Base-by-base conservation (phyloP, 768 basidiomycete genomes). In the Pleurotus cornucopiae region DNA sequence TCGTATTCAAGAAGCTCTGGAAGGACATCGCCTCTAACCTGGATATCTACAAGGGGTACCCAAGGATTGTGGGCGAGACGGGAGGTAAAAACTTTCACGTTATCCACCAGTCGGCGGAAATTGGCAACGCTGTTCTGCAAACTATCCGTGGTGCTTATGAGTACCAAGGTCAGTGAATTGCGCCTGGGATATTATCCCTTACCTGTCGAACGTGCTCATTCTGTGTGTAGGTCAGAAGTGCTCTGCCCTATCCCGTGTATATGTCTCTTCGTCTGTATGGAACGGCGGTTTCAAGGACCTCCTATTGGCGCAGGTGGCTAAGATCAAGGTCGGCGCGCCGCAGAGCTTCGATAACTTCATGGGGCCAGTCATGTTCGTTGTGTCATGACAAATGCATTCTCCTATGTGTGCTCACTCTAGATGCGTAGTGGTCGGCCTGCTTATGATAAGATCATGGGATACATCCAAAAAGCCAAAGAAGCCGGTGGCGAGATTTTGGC, bases 41-140 rank as follows among this genome's bases (percentile, higher is more conserved):
- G 46, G 92, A 98, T 67, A 81, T 76, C 47, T 98, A 98, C 79
- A 83, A 75, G 63, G 77, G 84, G 11, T 98, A 97, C 74, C 97
- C 97, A 0, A 81, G 96, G 66, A 89, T 99, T 60, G 95, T 99
- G 5, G 97, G 97, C 23, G 96, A 98, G 79, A 98, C 96, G 6
- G 94, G 93, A 25, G 96, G 97, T 56, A 99, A 98, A 81, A 99
- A 99, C 79, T 98, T 95, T 79, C 97, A 98, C 72, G 61, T 99
- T 46, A 76, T 98, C 48, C 97, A 98, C 71, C 76, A 81, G 54
- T 87, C 85, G 12, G 96, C 95, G 38, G 91, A 97, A 63, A 72
- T 97, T 53, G 77, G 76, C 67, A 95, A 94, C 61, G 92, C 95
- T n/a, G 97, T 91, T 49, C 61, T 90, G 46, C 96, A 98, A 74